These are phyloP conservation scores for Cyberlindnera euphorbiae DNA, from an alignment of 805 yeast genomes.

Conservation along the genomic window DNA sequence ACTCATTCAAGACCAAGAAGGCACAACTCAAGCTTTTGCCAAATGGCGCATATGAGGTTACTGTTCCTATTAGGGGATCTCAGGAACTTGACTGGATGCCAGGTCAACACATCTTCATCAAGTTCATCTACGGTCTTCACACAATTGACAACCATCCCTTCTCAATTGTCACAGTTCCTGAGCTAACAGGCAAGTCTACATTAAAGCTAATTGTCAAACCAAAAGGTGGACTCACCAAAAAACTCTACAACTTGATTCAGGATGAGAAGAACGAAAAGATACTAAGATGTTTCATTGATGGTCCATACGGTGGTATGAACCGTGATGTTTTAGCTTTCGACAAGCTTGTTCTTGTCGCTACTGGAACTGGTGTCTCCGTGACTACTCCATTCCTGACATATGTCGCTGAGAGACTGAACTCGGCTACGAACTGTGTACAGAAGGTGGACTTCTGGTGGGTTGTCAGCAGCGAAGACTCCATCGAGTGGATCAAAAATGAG, in stretches of 20 bases:
- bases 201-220: constrained; percentile 43
- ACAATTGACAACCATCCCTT: constrained; percentile 54
- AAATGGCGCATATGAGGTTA: constrained; percentile 32
- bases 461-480: constrained; percentile 29
- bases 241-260: constrained; percentile 27
- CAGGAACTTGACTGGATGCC: constrained; percentile 42
- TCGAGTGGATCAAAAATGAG: constrained; percentile 39
- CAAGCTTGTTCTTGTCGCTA: constrained; percentile 35
- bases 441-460: constrained; percentile 43
- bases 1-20: constrained; percentile 35
- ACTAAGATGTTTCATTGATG: constrained; percentile 40
- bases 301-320: constrained; percentile 52
- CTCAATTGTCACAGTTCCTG: constrained; percentile 37
- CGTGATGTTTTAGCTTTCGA: constrained; percentile 44
- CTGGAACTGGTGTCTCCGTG: constrained; percentile 52
- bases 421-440: constrained; percentile 18
- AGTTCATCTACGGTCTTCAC: constrained; percentile 39
- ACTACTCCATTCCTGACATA: constrained; percentile 39
- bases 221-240: constrained; percentile 41
- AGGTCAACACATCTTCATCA: constrained; percentile 51
- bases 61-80: constrained; percentile 21
- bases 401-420: constrained; percentile 12
- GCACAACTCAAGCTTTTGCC: constrained; percentile 28
- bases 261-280: constrained; percentile 23
- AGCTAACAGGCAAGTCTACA: constrained; percentile 20